Percentiles rank a stretch among this genome's conserved stretches.
These are phyloP conservation scores for Colletotrichum siamense DNA, from an alignment of 2,329 filamentous ascomycete genomes.

Conservation along the genomic window DNA sequence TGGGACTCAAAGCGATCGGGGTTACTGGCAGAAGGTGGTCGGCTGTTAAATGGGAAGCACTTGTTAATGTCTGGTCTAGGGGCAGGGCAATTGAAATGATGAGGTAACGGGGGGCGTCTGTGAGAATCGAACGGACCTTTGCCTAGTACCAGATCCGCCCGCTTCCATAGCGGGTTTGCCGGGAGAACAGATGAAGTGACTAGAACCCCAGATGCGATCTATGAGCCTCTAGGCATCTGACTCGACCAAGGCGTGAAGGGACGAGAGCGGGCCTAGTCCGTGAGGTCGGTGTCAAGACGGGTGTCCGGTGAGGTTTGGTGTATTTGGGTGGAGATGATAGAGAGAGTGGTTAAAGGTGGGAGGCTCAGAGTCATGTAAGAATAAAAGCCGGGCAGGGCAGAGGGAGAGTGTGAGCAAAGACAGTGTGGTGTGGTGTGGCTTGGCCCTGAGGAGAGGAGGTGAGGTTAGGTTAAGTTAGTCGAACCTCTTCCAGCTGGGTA, in stretches of 20 bases:
- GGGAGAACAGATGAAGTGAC: conserved; percentile 23
- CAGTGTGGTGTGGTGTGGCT: conserved; percentile 19
- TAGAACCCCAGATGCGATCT: conserved; percentile 26
- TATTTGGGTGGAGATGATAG: conserved; percentile 21
- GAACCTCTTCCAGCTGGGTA: conserved; percentile 18
- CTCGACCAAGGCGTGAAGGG: conserved; percentile 5
- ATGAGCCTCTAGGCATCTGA: conserved; percentile 25
- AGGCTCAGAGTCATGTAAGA: conserved; percentile 20
- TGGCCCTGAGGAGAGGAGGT: conserved; percentile 17
- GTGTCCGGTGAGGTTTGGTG: conserved; percentile 16
- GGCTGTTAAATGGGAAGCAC: conserved; percentile 26
- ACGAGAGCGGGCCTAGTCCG: conserved; percentile 14
- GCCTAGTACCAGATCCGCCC: conserved; percentile 40
- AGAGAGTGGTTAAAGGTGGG: conserved; percentile 1
- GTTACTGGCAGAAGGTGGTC: conserved; percentile 32
- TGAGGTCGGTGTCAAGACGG: conserved; percentile 19
- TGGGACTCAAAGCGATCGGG: conserved; percentile 27
- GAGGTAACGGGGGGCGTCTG: conserved; percentile 1
- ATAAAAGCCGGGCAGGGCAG: conserved; percentile 19
- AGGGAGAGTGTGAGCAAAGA: neutral
- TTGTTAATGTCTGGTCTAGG: conserved; percentile 13
- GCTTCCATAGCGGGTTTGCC: conserved; percentile 43
- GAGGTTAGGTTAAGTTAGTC: conserved; percentile 17
- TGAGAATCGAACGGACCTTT: conserved; percentile 37
- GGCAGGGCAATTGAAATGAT: neutral